Conservation (phyloP, 805 yeast genomes). For the Kregervanrija pseudodelftensis region DNA sequence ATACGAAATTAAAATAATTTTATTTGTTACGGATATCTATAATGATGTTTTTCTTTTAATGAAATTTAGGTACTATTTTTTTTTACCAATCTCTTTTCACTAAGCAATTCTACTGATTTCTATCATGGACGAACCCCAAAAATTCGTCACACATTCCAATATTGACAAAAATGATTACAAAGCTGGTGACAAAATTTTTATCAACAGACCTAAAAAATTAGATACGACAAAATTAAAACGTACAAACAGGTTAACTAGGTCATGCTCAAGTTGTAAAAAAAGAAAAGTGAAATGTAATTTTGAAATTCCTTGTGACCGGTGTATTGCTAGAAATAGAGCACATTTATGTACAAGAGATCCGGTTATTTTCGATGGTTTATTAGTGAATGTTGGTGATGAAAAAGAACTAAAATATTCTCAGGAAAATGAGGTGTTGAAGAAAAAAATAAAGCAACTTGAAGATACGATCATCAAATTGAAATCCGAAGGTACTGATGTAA, state of each 20-base stretch:
- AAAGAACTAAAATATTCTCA: conserved; percentile 19
- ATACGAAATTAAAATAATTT: too few relatives aligned
- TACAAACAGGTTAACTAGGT: conserved; percentile 31
- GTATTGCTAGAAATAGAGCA: conserved; percentile 28
- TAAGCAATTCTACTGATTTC: too few relatives aligned
- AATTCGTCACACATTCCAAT: too few relatives aligned
- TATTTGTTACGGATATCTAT: too few relatives aligned
- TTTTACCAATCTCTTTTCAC: too few relatives aligned
- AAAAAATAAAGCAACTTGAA: conserved; percentile 21
- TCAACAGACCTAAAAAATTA: neutral
- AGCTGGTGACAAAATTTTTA: neutral
- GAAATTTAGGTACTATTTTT: too few relatives aligned
- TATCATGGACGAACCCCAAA: too few relatives aligned
- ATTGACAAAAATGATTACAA: too few relatives aligned
- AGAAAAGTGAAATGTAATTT: conserved; percentile 45
- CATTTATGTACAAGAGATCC: conserved; percentile 29
- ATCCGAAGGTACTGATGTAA: neutral
- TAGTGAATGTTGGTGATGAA: conserved; percentile 20
- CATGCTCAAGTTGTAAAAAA: conserved; percentile 40
- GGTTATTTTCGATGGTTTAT: conserved; percentile 27
- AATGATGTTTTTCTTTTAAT: too few relatives aligned
- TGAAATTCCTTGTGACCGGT: conserved; percentile 38
- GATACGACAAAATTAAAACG: conserved; percentile 17
- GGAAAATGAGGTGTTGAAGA: conserved; percentile 24
- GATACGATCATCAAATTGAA: conserved; percentile 13